phyloP scores from a whole-genome alignment of 2,329 filamentous ascomycete genomes.

The Diaporthe citrichinensis region DNA sequence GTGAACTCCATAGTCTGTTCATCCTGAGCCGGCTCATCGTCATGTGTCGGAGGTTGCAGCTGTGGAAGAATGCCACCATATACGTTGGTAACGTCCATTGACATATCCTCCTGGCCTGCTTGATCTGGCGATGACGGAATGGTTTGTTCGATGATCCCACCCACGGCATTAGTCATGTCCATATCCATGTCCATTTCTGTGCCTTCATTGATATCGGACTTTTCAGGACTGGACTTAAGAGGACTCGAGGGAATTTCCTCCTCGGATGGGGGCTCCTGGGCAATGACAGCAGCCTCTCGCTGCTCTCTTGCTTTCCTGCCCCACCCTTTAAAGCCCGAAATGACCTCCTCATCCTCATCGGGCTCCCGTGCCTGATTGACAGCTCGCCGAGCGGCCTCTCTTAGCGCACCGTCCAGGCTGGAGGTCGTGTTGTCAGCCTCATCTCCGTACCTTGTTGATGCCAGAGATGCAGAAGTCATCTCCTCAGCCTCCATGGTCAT shows the following conservation, averaged over 20 bases:
- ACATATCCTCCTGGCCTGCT: constrained; percentile 77
- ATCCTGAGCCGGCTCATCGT: constrained; percentile 55
- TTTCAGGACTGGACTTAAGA: constrained; percentile 37
- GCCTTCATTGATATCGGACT: constrained; percentile 55
- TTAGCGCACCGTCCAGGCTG: constrained; percentile 82
- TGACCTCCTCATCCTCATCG: constrained; percentile 75
- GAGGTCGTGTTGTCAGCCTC: constrained; percentile 75
- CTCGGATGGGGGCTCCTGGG: constrained; percentile 31
- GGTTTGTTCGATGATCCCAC: constrained; percentile 55
- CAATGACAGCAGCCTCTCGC: constrained; percentile 55
- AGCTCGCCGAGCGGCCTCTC: constrained; percentile 81
- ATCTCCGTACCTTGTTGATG: constrained; percentile 70
- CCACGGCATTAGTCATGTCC: constrained; percentile 69
- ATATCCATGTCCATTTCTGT: constrained; percentile 67
- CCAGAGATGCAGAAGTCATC: constrained; percentile 77
- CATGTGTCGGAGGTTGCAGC: constrained; percentile 42
- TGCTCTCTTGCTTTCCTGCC: constrained; percentile 70
- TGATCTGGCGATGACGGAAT: constrained; percentile 52
- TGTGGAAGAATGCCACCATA: constrained; percentile 82
- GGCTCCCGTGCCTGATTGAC: constrained; percentile 75
- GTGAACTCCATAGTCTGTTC: constrained; percentile 90
- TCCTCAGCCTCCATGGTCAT: constrained; percentile 88
- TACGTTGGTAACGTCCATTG: constrained; percentile 92
- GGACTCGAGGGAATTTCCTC: constrained; percentile 35
- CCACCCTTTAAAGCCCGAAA: constrained; percentile 82